phyloP scores from a whole-genome alignment of 2,329 filamentous ascomycete genomes.

The Graphium sp. region DNA sequence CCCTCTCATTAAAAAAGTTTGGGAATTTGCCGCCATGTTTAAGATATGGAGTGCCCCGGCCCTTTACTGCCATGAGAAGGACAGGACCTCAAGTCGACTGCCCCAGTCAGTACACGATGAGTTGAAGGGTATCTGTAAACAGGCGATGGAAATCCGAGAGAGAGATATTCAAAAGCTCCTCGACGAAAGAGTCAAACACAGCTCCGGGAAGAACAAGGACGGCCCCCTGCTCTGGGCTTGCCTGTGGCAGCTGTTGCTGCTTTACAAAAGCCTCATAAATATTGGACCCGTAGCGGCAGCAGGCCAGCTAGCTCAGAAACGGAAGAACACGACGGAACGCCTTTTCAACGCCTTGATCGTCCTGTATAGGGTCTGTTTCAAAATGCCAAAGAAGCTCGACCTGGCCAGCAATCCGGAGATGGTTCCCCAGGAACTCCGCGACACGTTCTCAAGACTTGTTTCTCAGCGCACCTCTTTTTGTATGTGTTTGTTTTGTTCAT shows the following conservation, averaged over 20 bases:
- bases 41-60: slow-evolving; percentile 26
- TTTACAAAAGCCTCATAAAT: too few relatives aligned
- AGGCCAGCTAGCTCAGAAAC: too few relatives aligned
- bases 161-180: slow-evolving; percentile 21
- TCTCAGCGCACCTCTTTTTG: too few relatives aligned
- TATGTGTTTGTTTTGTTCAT: too few relatives aligned
- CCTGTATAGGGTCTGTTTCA: slow-evolving; percentile 5
- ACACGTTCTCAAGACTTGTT: too few relatives aligned
- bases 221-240: slow-evolving; percentile 27
- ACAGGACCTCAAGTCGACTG: slow-evolving; percentile 10
- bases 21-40: slow-evolving; percentile 30
- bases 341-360: slow-evolving; percentile 5
- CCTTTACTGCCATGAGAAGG: too few relatives aligned
- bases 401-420: too few relatives aligned
- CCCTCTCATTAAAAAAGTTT: slow-evolving; percentile 22
- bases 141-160: slow-evolving; percentile 18
- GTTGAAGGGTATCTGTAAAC: slow-evolving; percentile 19
- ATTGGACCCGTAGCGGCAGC: too few relatives aligned
- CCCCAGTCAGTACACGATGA: slow-evolving; percentile 22
- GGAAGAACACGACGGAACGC: slow-evolving; percentile 5
- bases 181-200: slow-evolving; percentile 19
- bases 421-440: too few relatives aligned
- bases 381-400: too few relatives aligned
- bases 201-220: slow-evolving; percentile 19
- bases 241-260: slow-evolving; percentile 30